Evolutionary conservation across 768 basidiomycete genomes (phyloP).

Genomic region (Holtermanniella nyarrowii): DNA sequence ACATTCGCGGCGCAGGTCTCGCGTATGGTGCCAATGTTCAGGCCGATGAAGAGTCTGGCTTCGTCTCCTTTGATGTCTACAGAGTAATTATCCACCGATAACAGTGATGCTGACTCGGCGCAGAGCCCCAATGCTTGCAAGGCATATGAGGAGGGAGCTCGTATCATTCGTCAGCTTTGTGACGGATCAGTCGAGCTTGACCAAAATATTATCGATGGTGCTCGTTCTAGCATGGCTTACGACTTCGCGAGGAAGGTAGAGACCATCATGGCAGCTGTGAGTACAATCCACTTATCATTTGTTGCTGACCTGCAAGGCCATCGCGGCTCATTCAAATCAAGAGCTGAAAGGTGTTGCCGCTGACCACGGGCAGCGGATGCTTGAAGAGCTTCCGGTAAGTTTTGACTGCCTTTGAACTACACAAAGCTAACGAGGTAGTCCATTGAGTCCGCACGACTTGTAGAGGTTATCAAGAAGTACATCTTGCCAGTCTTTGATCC

Average conservation of each 20-base stretch:
- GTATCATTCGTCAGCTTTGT: conserved; percentile 65
- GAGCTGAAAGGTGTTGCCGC: conserved; percentile 74
- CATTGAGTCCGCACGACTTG: conserved; percentile 69
- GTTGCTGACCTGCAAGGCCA: conserved; percentile 48
- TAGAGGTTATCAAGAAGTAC: conserved; percentile 57
- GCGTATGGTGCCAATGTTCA: conserved; percentile 81
- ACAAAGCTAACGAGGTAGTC: conserved; percentile 39
- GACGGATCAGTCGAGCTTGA: conserved; percentile 78
- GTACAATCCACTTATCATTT: conserved; percentile 26
- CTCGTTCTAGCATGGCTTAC: conserved; percentile 85
- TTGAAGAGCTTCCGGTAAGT: conserved; percentile 23
- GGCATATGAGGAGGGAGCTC: conserved; percentile 70
- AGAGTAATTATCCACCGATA: conserved; percentile 40
- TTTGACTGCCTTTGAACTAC: too few species aligned
- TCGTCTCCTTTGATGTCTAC: conserved; percentile 66
- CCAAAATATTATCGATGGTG: conserved; percentile 70
- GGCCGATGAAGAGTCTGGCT: conserved; percentile 66
- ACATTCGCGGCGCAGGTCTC: conserved; percentile 85
- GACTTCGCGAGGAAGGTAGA: conserved; percentile 68
- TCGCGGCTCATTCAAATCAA: conserved; percentile 78
- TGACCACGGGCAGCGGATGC: conserved; percentile 60
- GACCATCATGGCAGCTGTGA: conserved; percentile 75
- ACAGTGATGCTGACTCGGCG: not conserved
- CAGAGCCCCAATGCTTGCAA: conserved; percentile 44
- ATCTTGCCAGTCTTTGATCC: conserved; percentile 78